Base-by-base conservation (phyloP, 225 moss, liverwort and hornwort genomes). In the Neckera pumila region DNA sequence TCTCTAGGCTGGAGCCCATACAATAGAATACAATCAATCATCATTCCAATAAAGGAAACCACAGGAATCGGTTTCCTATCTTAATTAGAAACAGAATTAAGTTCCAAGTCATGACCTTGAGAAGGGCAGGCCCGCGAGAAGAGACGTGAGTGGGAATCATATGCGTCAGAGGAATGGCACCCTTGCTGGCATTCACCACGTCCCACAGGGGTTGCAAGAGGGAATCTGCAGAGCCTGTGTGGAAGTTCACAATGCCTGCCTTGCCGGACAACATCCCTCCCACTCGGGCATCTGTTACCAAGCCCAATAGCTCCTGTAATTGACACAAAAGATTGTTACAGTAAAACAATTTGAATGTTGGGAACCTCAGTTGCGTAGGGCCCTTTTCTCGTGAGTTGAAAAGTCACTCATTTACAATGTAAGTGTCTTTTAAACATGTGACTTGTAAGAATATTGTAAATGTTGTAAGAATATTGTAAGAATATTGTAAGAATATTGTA, bases 211-310 rank as follows among this genome's bases (percentile, higher is more conserved):
- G 98, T 80, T 98, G 95, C 88, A 98, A 63, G 61, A 94, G 84
- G 3, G 97, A 95, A 54, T 91, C 93, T 30, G 95, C 98, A 40
- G 95, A 93, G 86, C 98, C 98, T 17, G 94, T 97, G 90, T 98
- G 98, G 61, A 95, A 93, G 71, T 97, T 94, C 66, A 94, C 96
- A 60, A 98, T 73, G 45, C 98, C 98, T 82, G 94, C 95, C 92
- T 98, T 98, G 19, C 98, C 96, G 31, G 98, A 95, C 51, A 98
- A 92, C 97, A 98, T 95, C 64, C 97, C 98, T 59, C 98, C 98
- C 30, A 96, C 96, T 65, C 97, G 91, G 23, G 95, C 97, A 93
- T 98, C 98, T 26, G 97, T 93, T 36, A 98, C 96, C 88, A 98
- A 86, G 70, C 95, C 91, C 62, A 95, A 40, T 6, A 98, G 92